These are phyloP conservation scores for Oryza coarctata DNA, from an alignment of 176 grass and related monocot genomes.

Conservation along the genomic window DNA sequence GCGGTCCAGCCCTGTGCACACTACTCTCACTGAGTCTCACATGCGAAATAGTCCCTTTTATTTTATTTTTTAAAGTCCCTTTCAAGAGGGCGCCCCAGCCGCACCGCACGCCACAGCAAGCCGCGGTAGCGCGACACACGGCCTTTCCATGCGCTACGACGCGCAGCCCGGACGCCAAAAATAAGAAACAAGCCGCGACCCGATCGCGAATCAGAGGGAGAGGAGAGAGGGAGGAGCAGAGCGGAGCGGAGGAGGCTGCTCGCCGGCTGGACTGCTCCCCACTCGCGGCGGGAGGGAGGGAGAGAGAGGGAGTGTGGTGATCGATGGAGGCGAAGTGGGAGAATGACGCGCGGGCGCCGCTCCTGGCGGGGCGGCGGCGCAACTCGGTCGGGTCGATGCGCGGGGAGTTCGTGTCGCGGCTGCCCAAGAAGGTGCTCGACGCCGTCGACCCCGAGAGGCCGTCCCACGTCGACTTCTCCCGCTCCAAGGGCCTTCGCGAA, in stretches of 20 bases:
- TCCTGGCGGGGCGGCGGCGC: conserved; percentile 49
- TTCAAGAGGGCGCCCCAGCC: not conserved
- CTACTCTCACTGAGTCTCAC: too few species aligned
- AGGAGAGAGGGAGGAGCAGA: not conserved
- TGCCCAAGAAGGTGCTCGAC: conserved; percentile 78
- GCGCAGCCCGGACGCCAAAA: not conserved
- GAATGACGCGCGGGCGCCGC: conserved; percentile 45
- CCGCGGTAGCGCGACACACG: not conserved
- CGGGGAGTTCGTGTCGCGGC: conserved; percentile 65
- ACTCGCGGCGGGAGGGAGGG: not conserved
- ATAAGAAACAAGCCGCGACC: conserved; percentile 23
- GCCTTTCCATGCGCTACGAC: not conserved
- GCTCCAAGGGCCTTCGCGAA: conserved; percentile 55
- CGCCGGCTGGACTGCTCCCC: not conserved
- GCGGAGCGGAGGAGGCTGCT: not conserved
- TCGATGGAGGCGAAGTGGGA: conserved; percentile 34
- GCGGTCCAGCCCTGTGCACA: not conserved
- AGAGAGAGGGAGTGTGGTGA: not conserved
- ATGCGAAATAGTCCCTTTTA: not conserved
- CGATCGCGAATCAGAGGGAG: not conserved
- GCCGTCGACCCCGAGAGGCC: conserved; percentile 68
- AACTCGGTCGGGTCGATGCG: conserved; percentile 70
- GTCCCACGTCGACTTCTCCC: conserved; percentile 70
- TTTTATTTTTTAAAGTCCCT: not conserved
- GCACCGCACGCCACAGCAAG: not conserved